A percentile compares a stretch with the other conserved stretches of the same genome.
These are phyloP conservation scores for Kockiozyma suomiensis DNA, from an alignment of 805 yeast species.

Conservation along the genomic window DNA sequence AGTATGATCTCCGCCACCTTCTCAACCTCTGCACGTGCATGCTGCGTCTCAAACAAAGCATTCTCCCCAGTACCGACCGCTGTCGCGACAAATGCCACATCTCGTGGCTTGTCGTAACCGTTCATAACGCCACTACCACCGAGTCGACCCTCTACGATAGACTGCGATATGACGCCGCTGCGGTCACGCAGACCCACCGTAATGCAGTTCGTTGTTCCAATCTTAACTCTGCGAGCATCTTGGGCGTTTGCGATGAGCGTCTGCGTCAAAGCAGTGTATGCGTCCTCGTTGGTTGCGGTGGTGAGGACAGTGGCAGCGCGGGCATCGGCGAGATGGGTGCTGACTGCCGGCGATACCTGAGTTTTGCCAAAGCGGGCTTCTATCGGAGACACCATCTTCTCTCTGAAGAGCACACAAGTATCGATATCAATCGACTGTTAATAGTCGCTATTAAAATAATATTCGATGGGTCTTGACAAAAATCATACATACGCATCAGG, in stretches of 20 bases:
- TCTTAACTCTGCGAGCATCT: constrained; percentile 30
- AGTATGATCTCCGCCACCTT: constrained; percentile 17
- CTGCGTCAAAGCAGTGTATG: constrained; percentile 15
- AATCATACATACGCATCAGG: not conserved
- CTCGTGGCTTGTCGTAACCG: constrained; percentile 3
- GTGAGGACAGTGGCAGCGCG: constrained; percentile 30
- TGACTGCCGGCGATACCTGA: not conserved
- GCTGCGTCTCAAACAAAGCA: constrained; percentile 11
- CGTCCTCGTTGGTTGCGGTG: constrained; percentile 13
- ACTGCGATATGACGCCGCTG: constrained; percentile 22
- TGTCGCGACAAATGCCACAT: constrained; percentile 11
- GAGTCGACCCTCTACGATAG: constrained; percentile 15
- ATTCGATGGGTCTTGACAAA: too few species aligned
- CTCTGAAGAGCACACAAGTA: too few species aligned
- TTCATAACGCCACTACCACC: not conserved
- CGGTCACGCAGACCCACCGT: constrained; percentile 19
- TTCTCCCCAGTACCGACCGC: constrained; percentile 8
- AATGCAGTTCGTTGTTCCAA: constrained; percentile 26
- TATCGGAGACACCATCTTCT: constrained; percentile 6
- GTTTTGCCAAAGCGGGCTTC: constrained; percentile 10
- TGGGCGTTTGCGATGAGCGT: constrained; percentile 21
- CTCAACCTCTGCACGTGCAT: constrained; percentile 19
- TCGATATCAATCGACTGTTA: too few species aligned
- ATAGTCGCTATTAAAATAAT: too few species aligned
- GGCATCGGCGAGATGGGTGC: constrained; percentile 30